Evolutionary conservation across 345 rosid species (phyloP), one percentile per base, ranked within the genome.

Genomic region (Durio zibethinus): DNA sequence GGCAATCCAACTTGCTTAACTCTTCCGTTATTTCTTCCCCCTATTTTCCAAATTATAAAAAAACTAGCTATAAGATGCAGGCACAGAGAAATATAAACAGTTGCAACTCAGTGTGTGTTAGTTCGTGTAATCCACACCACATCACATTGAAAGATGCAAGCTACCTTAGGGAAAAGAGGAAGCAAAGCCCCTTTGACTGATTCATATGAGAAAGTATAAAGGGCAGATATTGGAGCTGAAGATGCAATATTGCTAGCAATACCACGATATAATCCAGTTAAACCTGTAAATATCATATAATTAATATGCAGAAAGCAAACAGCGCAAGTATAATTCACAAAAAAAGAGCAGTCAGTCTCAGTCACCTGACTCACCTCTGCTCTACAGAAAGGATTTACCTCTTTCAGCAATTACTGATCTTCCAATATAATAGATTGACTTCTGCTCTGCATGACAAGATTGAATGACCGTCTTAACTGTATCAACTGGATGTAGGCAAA

Each of bases 161-260:
- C 9, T 77, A 91, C 98, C 96, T 89, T 89, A 52, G 97, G 90
- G 47, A 91, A 82, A 79, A 84, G 83, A 83, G 97, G 98, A 83
- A 92, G 91, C 67, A 92, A 84, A 76, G 87, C 42, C 54, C 95
- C 97, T 86, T 94, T 94, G 54, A 91, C 89, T 33, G 97, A 85
- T 86, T 94, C 97, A 77, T 94, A 94, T 0, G 97, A 91, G 83
- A 89, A 94, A 74, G 92, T 87, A 85, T 92, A 94, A 82, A 93
- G 81, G 21, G 97, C 97, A 84, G 98, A 94, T 71, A 90, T 88
- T 53, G 98, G 98, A 86, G 95, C 98, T 82, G 97, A 93, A 68
- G 92, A 91, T 42, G 95, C 90, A 88, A 93, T 86, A 78, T 90
- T 94, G 84, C 94, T 89, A 65, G 94, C 80, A 70, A 94, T 85